Base-by-base conservation (phyloP, 2,329 filamentous ascomycete species). In the Davidsoniella australis region DNA sequence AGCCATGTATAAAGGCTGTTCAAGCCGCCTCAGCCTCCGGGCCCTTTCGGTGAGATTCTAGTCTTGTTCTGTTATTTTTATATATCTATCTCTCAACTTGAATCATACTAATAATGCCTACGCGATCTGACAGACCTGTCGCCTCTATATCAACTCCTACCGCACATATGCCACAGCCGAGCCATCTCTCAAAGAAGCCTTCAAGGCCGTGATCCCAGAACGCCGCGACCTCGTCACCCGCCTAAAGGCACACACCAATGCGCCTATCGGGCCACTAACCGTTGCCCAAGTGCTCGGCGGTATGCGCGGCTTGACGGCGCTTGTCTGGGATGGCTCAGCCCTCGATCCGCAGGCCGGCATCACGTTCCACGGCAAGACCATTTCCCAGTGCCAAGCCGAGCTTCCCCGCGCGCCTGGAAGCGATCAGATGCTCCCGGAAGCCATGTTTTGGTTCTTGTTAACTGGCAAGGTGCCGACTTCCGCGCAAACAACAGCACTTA, bases 371-470 rank as follows among this genome's bases (percentile, higher is more conserved):
- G 91, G 91, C 63, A 83, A 82, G 60, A 95, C 88, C 55, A 98
- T 98, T 72, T 94, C 94, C 69, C 89, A 98, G 63, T 98, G 91
- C 71, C 91, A 96, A 63, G 77, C 80, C 57, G 82, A 87, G 64
- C 78, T 96, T 14, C 88, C 91, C 63, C 96, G 95, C 72, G 91
- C 89, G 57, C 86, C 76, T 53, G 78, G 83, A 2, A 86, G 89
- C 59, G 93, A 86, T 5, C 89, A 96, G 69, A 98, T 96, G 91
- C 76, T 96, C 10, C 91, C 91, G 44, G 91, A 98, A 68, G 80
- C 89, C 65, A 98, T 98, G 91, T 98, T 98, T 75, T 98, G 91
- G 91, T 78, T 96, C 40, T 78, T 98, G 46, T 73, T 98, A 58
- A 98, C 91, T 8, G 91, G 91, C 53, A 75, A 93, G 66, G 84